Conservation (phyloP, 2,329 filamentous ascomycete species). For the Curvularia hawaiiensis region DNA sequence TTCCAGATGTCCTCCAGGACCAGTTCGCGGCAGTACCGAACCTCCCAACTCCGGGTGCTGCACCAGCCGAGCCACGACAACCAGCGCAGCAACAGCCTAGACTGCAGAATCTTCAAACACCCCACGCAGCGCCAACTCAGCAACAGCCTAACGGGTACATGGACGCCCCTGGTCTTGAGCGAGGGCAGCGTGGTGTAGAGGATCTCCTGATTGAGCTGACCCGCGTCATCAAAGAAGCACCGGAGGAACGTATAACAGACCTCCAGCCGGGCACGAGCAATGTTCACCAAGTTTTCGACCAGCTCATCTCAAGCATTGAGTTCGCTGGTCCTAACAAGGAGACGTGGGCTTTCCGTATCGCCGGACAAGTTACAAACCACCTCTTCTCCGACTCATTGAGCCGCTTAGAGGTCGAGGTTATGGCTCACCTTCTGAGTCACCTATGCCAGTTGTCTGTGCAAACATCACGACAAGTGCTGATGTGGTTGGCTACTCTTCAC, state of each 20-base stretch:
- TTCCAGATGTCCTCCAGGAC: slow-evolving; percentile 68
- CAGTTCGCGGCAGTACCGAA: slow-evolving; percentile 64
- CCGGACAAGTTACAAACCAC: slow-evolving; percentile 61
- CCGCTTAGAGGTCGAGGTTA: slow-evolving; percentile 65
- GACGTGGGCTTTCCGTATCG: slow-evolving; percentile 59
- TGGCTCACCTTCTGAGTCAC: slow-evolving; percentile 64
- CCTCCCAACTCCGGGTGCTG: slow-evolving; percentile 66
- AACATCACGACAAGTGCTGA: slow-evolving; percentile 60
- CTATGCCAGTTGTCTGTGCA: slow-evolving; percentile 66
- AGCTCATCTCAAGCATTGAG: slow-evolving; percentile 60
- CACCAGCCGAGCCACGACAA: slow-evolving; percentile 64
- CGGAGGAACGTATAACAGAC: slow-evolving; percentile 63
- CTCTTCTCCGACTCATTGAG: slow-evolving; percentile 62
- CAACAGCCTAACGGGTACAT: slow-evolving; percentile 66
- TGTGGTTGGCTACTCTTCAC: slow-evolving; percentile 57
- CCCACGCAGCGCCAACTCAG: slow-evolving; percentile 47
- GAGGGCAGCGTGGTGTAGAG: slow-evolving; percentile 56
- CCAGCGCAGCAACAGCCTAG: slow-evolving; percentile 58
- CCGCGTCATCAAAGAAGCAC: slow-evolving; percentile 60
- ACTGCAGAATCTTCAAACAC: slow-evolving; percentile 44
- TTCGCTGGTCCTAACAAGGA: slow-evolving; percentile 61
- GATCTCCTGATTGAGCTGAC: slow-evolving; percentile 62
- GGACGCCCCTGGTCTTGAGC: slow-evolving; percentile 48
- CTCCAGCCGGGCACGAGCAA: slow-evolving; percentile 57
- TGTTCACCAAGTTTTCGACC: slow-evolving; percentile 63